Percentiles rank a stretch among this genome's conserved stretches.
phyloP scores from a whole-genome alignment of 2,329 filamentous ascomycete species.

The Davidsoniella australis region DNA sequence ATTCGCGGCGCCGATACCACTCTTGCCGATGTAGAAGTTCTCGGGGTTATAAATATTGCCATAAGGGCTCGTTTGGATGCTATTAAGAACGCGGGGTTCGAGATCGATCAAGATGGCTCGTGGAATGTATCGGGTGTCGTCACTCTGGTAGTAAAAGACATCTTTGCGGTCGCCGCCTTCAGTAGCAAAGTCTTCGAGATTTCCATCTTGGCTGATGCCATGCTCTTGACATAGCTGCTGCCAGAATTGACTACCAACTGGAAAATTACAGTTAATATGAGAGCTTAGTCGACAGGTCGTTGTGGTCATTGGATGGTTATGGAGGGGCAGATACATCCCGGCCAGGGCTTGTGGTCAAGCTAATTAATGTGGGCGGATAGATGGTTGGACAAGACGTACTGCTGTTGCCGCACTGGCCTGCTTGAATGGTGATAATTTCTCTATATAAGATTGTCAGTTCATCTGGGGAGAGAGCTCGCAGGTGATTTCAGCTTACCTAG shows the following conservation, averaged over 20 bases:
- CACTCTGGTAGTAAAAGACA: constrained; percentile 98
- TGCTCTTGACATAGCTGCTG: constrained; percentile 96
- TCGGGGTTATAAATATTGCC: constrained; percentile 99
- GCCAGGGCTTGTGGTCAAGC: neutral
- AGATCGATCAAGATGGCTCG: constrained; percentile 89
- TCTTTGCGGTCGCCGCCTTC: constrained; percentile 97
- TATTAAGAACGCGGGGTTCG: constrained; percentile 82
- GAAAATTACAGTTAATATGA: constrained; percentile 16
- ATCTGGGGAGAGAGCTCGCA: neutral
- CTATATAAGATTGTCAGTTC: constrained; percentile 27
- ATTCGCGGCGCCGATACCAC: constrained; percentile 85
- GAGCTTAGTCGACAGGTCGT: neutral
- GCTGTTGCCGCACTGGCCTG: constrained; percentile 98
- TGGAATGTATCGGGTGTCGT: constrained; percentile 96
- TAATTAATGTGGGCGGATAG: constrained; percentile 14
- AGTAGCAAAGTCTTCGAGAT: constrained; percentile 92
- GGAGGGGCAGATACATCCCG: constrained; percentile 13
- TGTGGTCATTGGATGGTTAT: constrained; percentile 1
- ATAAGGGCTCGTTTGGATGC: constrained; percentile 85
- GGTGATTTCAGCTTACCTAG: constrained; percentile 10
- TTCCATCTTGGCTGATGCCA: constrained; percentile 92
- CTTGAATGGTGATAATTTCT: constrained; percentile 98
- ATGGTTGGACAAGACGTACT: constrained; percentile 41
- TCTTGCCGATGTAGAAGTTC: constrained; percentile 94
- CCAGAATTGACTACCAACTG: constrained; percentile 97